Percentiles rank a stretch among this genome's conserved stretches.
Conservation (phyloP, 768 basidiomycete species). For the Mycena indigotica region DNA sequence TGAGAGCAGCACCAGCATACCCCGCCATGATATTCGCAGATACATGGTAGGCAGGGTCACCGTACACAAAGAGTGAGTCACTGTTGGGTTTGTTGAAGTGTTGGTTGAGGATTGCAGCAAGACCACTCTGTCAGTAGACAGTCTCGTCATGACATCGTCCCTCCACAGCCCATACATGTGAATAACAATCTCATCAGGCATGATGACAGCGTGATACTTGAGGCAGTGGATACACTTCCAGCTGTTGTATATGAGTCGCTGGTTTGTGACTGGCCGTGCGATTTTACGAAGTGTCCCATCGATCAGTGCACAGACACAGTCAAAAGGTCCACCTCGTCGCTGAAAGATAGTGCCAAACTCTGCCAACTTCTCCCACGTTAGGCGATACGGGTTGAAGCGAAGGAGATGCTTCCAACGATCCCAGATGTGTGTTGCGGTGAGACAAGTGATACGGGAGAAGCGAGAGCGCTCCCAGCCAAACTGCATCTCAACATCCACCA, state of each 20-base stretch:
- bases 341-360: neutral
- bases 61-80: constrained; percentile 17
- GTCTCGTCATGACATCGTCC: constrained; percentile 22
- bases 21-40: constrained; percentile 14
- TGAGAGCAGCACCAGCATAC: constrained; percentile 16
- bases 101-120: constrained; percentile 10
- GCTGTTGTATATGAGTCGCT: constrained; percentile 22
- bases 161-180: constrained; percentile 23
- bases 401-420: constrained; percentile 7
- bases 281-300: constrained; percentile 19
- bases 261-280: constrained; percentile 6
- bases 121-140: constrained; percentile 20
- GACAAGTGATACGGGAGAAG: constrained; percentile 16
- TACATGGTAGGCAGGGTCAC: constrained; percentile 19
- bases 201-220: constrained; percentile 15
- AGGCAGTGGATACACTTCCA: constrained; percentile 21
- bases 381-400: constrained; percentile 2
- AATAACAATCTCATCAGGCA: constrained; percentile 22
- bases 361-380: constrained; percentile 4
- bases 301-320: constrained; percentile 11
- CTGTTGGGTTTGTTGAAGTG: constrained; percentile 19
- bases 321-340: constrained; percentile 13
- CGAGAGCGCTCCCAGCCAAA: constrained; percentile 22
- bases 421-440: constrained; percentile 15
- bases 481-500: constrained; percentile 18